Conservation (phyloP, 2,329 filamentous ascomycete genomes). For the Alternaria sp. region DNA sequence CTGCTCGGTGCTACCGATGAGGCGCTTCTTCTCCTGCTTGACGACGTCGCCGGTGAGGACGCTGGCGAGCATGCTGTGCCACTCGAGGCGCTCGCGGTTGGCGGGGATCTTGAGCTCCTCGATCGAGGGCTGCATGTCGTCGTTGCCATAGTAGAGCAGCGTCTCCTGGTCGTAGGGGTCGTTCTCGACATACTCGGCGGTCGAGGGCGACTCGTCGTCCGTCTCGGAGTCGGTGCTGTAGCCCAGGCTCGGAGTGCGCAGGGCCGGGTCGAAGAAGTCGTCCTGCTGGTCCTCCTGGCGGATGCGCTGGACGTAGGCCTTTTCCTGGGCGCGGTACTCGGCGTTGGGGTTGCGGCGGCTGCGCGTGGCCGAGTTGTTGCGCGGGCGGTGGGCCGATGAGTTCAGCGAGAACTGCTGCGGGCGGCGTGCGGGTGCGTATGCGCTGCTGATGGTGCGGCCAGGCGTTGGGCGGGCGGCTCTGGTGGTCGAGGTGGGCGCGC, state of each 20-base stretch:
- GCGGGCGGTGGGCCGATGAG: slow-evolving; percentile 55
- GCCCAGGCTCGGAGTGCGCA: slow-evolving; percentile 71
- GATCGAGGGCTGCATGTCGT: slow-evolving; percentile 83
- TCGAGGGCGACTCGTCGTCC: slow-evolving; percentile 88
- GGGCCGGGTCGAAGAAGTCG: slow-evolving; percentile 73
- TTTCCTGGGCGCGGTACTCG: slow-evolving; percentile 83
- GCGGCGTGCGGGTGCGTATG: slow-evolving; percentile 57
- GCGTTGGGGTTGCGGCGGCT: slow-evolving; percentile 69
- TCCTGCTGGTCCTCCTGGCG: slow-evolving; percentile 73
- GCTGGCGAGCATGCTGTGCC: slow-evolving; percentile 97
- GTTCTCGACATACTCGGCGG: slow-evolving; percentile 79
- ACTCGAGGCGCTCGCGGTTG: slow-evolving; percentile 90
- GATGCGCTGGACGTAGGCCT: slow-evolving; percentile 91
- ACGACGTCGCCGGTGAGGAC: slow-evolving; percentile 97
- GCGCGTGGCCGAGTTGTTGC: slow-evolving; percentile 64
- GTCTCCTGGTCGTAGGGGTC: slow-evolving; percentile 91
- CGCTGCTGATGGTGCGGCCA: slow-evolving; percentile 57
- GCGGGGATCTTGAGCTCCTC: slow-evolving; percentile 89
- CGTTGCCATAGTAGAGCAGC: slow-evolving; percentile 89
- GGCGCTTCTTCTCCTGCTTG: slow-evolving; percentile 93
- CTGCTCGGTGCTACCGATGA: slow-evolving; percentile 81
- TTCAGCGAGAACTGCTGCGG: slow-evolving; percentile 57
- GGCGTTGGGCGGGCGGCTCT: slow-evolving; percentile 47
- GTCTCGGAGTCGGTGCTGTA: slow-evolving; percentile 79
- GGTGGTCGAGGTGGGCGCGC: slow-evolving; percentile 26